A percentile compares a stretch with the other conserved stretches of the same genome.
These are phyloP conservation scores for Pistacia atlantica DNA, from an alignment of 345 rosid genomes.

Conservation along the genomic window DNA sequence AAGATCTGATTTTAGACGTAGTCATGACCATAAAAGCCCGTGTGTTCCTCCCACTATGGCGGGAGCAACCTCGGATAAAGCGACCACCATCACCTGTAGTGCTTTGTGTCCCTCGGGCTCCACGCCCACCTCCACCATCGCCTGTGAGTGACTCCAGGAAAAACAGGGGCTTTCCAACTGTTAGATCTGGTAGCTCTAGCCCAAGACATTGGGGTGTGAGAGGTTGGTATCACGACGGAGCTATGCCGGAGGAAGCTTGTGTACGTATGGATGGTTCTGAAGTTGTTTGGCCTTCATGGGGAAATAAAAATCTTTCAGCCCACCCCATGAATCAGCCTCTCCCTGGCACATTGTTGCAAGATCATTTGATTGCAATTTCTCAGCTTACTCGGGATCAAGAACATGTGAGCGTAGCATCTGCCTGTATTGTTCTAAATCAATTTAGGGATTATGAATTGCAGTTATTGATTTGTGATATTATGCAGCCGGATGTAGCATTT, in stretches of 20 bases:
- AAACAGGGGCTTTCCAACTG: constrained; percentile 87
- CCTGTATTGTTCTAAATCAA: constrained; percentile 15
- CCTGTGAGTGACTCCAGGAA: constrained; percentile 87
- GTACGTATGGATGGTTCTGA: constrained; percentile 75
- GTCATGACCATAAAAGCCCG: constrained; percentile 75
- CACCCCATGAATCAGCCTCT: constrained; percentile 85
- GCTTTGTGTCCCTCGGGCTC: constrained; percentile 94
- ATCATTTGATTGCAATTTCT: constrained; percentile 83
- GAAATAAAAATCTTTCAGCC: constrained; percentile 75
- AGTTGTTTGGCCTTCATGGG: constrained; percentile 96
- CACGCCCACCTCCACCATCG: constrained; percentile 93
- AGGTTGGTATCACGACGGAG: constrained; percentile 80
- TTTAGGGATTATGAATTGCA: constrained; percentile 14
- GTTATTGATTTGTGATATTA: constrained; percentile 34
- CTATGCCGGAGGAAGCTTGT: constrained; percentile 70
- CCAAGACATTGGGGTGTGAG: constrained; percentile 97
- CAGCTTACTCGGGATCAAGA: constrained; percentile 94
- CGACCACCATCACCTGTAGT: constrained; percentile 98
- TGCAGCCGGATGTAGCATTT: constrained; percentile 88
- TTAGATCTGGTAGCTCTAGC: constrained; percentile 99
- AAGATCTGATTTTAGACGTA: constrained; percentile 67
- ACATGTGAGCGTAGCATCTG: constrained; percentile 59
- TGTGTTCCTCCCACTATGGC: constrained; percentile 71
- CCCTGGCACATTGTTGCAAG: constrained; percentile 81
- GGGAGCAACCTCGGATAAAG: constrained; percentile 85